These are phyloP conservation scores for Durotheca rogersii DNA, from an alignment of 495 filamentous ascomycete genomes.

Conservation along the genomic window DNA sequence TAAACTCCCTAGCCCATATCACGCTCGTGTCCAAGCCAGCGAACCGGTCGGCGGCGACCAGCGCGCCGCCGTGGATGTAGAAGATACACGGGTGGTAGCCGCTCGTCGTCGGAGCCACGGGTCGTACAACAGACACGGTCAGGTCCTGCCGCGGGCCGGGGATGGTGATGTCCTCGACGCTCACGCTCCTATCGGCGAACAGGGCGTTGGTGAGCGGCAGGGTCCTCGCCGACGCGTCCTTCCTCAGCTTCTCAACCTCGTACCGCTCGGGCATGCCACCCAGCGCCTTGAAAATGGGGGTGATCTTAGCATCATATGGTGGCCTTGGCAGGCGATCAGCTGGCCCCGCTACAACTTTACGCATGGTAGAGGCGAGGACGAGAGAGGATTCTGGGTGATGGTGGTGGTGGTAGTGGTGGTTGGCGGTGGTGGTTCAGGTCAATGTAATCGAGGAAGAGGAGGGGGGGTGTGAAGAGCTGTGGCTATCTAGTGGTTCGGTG, in stretches of 20 bases:
- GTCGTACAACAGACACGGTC: conserved; percentile 33
- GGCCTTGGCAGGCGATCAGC: conserved; percentile 36
- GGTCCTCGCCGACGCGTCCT: conserved; percentile 32
- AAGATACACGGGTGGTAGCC: conserved; percentile 32
- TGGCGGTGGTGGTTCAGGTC: too few species aligned
- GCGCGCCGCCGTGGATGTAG: conserved; percentile 36
- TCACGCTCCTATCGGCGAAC: conserved; percentile 34
- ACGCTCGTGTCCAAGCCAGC: conserved; percentile 36
- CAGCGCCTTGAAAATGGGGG: conserved; percentile 26
- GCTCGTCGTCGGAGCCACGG: conserved; percentile 13
- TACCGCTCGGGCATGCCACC: conserved; percentile 31
- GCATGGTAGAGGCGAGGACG: too few species aligned
- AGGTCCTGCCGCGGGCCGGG: conserved; percentile 31
- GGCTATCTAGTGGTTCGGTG: too few species aligned
- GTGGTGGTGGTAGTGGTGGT: too few species aligned
- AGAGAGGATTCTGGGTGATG: too few species aligned
- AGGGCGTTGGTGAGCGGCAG: conserved; percentile 33
- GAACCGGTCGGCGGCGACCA: conserved; percentile 36
- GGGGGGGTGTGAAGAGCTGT: background rate
- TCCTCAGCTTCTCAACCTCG: conserved; percentile 35
- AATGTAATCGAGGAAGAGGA: conserved; percentile 8
- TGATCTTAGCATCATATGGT: conserved; percentile 35
- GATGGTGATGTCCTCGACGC: conserved; percentile 29
- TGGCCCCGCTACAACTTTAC: conserved; percentile 33
- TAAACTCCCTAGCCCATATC: conserved; percentile 34